Evolutionary conservation across 2,329 filamentous ascomycete species (phyloP).

Genomic region (Thermochaetoides dissita): DNA sequence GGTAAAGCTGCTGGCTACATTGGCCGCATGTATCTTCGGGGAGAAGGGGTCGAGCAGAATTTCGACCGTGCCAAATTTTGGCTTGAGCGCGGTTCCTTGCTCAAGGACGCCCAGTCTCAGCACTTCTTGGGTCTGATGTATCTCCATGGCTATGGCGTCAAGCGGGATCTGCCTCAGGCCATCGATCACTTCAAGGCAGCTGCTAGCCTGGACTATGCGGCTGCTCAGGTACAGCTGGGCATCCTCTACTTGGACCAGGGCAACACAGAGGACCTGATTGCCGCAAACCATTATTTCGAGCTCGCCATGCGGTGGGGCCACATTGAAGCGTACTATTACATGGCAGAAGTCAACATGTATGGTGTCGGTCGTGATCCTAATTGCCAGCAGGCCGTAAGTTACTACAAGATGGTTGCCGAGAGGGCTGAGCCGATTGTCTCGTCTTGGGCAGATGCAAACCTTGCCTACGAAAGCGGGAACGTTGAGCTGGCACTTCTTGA

Average conservation of each 20-base stretch:
- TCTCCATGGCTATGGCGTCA: constrained; percentile 57
- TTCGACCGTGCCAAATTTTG: constrained; percentile 63
- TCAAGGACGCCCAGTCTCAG: constrained; percentile 71
- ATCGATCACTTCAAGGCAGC: constrained; percentile 64
- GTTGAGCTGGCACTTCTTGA: constrained; percentile 65
- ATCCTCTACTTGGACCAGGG: constrained; percentile 79
- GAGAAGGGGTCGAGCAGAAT: constrained; percentile 70
- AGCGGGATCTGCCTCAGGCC: constrained; percentile 56
- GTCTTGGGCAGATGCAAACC: constrained; percentile 69
- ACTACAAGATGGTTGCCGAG: constrained; percentile 71
- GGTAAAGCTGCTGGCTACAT: constrained; percentile 76
- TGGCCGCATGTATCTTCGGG: constrained; percentile 77
- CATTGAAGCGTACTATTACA: constrained; percentile 82
- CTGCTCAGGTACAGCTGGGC: constrained; percentile 71
- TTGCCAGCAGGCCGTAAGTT: constrained; percentile 61
- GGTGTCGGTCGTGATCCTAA: constrained; percentile 68
- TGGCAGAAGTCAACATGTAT: constrained; percentile 73
- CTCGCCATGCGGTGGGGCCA: constrained; percentile 68
- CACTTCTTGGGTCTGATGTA: constrained; percentile 76
- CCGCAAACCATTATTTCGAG: constrained; percentile 77
- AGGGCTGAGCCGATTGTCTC: constrained; percentile 60
- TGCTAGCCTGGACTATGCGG: constrained; percentile 67
- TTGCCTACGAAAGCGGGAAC: constrained; percentile 66
- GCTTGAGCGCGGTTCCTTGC: constrained; percentile 66
- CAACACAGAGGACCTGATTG: constrained; percentile 50